Conservation (phyloP, 352 stramenopile genomes). For the Pythium volutum region DNA sequence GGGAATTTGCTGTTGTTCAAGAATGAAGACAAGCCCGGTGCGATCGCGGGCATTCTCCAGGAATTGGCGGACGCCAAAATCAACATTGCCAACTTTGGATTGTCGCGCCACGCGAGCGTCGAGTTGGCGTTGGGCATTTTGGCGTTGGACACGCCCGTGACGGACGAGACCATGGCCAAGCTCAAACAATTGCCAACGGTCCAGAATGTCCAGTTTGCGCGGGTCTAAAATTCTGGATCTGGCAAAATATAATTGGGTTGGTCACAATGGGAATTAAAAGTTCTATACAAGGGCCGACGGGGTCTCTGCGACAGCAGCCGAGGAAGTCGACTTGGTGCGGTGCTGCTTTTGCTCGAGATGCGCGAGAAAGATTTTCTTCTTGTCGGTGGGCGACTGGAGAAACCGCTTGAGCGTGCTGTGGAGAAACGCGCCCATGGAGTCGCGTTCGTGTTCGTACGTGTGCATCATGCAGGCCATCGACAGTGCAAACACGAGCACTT, state of each 20-base stretch:
- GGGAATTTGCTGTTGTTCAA: constrained; percentile 83
- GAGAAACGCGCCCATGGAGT: constrained; percentile 61
- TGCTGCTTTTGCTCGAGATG: constrained; percentile 22
- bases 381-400: constrained; percentile 64
- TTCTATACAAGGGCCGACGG: no score
- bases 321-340: neutral
- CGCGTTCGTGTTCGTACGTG: constrained; percentile 79
- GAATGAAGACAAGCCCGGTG: constrained; percentile 78
- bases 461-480: constrained; percentile 86
- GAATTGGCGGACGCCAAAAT: constrained; percentile 67
- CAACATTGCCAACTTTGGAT: constrained; percentile 84
- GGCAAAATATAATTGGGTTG: neutral
- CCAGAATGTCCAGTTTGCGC: constrained; percentile 63
- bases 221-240: constrained; percentile 42
- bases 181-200: constrained; percentile 66
- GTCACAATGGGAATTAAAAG: no score
- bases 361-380: constrained; percentile 59
- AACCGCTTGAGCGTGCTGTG: constrained; percentile 75
- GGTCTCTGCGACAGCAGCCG: neutral
- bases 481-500: constrained; percentile 69
- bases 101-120: constrained; percentile 63
- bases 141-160: constrained; percentile 56
- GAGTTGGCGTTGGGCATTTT: constrained; percentile 71
- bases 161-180: constrained; percentile 48
- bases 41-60: constrained; percentile 71